Conservation (phyloP, 345 rosid species). For the Populus ilicifolia region DNA sequence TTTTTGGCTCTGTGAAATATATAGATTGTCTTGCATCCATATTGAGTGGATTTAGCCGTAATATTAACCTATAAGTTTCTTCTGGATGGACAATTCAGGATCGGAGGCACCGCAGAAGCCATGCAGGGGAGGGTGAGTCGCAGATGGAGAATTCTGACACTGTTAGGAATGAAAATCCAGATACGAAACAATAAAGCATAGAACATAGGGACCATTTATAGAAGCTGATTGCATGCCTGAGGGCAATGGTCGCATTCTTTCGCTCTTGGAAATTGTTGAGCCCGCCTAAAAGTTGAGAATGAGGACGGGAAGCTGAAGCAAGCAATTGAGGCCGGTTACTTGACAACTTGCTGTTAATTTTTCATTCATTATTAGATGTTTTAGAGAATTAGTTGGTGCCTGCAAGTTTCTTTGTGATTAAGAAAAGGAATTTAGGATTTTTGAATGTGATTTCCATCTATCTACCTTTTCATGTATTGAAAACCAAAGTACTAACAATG, state of each 20-base stretch:
- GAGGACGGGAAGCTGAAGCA: neutral
- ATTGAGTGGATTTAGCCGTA: neutral
- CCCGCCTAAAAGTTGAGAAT: neutral
- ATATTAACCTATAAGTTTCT: neutral
- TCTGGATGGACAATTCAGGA: constrained; percentile 44
- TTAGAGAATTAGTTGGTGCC: constrained; percentile 23
- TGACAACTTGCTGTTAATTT: neutral
- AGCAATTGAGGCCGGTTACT: neutral
- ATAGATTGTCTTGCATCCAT: constrained; percentile 1
- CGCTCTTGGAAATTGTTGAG: neutral
- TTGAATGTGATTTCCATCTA: neutral
- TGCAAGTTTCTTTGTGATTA: constrained; percentile 14
- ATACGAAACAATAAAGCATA: constrained; percentile 11
- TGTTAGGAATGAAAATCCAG: constrained; percentile 43
- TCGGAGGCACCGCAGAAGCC: constrained; percentile 64
- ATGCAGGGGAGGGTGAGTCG: constrained; percentile 39
- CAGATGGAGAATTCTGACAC: constrained; percentile 43
- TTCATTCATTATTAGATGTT: constrained; percentile 8
- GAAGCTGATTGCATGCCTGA: constrained; percentile 2
- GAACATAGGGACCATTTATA: constrained; percentile 10
- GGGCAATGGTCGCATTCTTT: constrained; percentile 15
- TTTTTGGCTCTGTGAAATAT: neutral
- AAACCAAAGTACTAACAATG: too few relatives aligned
- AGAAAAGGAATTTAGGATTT: neutral
- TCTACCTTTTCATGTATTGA: neutral